Evolutionary conservation across 1,139 yeast species (phyloP), one percentile per base, ranked within the genome.

Genomic region (Martiniozyma asiatica): DNA sequence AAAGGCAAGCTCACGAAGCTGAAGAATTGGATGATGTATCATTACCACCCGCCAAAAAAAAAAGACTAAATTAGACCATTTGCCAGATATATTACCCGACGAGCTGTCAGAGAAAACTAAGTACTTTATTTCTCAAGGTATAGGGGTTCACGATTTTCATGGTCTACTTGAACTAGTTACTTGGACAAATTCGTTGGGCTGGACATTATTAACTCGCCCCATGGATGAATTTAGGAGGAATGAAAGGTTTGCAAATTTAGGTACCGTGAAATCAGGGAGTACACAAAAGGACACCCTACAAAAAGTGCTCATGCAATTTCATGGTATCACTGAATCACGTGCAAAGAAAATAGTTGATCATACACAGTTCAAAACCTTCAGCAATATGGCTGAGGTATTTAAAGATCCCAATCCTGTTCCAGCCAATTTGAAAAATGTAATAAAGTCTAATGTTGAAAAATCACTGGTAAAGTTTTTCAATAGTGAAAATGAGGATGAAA

Each of bases 161-260:
- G 60, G 66, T 3, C 41, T 50, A 13, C 51, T 54, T 16, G 85
- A 77, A 32, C 59, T 70, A 9, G 35, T 64, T 2, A 61, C 58
- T 8, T 72, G 81, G 73, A 44, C 75, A 14, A 61, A 58, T 25
- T 64, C 75, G 10, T 63, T 74, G 39, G 59, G 79, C 0, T 66
- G 72, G 41, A 61, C 82, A 1, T 61, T 76, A 8, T 65, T 74
- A 0, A 50, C 56, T 17, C 57, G 69, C 6, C 45, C 71, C 20
- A 68, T 70, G 47, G 82, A 74, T 47, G 68, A 71, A 25, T 55
- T 55, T 26, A 66, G 69, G 38, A 53, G 81, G 39, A 67, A 71
- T 44, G 58, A 61, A 34, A 63, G 63, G 17, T 58, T 70, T 35
- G 64, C 78, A 1, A 71, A 68, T 39, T 50, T 76, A 8, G 70